A percentile compares a stretch with the other conserved stretches of the same genome.
Conservation (phyloP, 164 flowering plant species). For the Santalum album region DNA sequence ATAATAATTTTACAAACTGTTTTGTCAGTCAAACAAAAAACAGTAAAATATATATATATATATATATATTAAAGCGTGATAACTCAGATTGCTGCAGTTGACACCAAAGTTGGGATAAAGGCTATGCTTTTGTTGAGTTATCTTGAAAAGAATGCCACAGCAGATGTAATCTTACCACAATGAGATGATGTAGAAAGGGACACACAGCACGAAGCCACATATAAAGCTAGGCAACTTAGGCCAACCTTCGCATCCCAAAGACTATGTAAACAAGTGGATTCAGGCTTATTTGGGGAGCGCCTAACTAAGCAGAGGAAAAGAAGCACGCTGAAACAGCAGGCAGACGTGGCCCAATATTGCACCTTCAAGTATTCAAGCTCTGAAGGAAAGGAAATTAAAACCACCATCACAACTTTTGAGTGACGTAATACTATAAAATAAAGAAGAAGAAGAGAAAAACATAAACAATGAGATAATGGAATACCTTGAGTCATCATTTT, state of each 20-base stretch:
- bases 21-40: not conserved
- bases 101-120: too few relatives aligned
- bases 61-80: not conserved
- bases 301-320: conserved; percentile 30
- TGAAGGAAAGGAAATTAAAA: conserved; percentile 22
- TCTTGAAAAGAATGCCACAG: not conserved
- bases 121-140: too few relatives aligned
- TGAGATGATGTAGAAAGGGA: conserved; percentile 38
- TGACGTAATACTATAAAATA: not conserved
- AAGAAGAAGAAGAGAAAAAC: too few relatives aligned
- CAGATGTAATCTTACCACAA: conserved; percentile 28
- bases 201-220: conserved; percentile 25
- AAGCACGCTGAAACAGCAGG: conserved; percentile 58
- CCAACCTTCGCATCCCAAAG: conserved; percentile 19
- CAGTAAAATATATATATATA: not conserved
- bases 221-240: conserved; percentile 22
- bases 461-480: not conserved
- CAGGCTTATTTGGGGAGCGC: conserved; percentile 6
- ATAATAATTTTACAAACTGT: too few relatives aligned
- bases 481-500: not conserved
- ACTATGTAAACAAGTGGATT: conserved; percentile 4
- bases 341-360: conserved; percentile 72
- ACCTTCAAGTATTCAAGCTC: conserved; percentile 54
- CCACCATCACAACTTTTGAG: conserved; percentile 7
- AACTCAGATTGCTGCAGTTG: too few relatives aligned